A percentile compares a stretch with the other conserved stretches of the same genome.
These are phyloP conservation scores for Phytophthora sansomeana DNA, from an alignment of 352 stramenopile species.

Conservation along the genomic window DNA sequence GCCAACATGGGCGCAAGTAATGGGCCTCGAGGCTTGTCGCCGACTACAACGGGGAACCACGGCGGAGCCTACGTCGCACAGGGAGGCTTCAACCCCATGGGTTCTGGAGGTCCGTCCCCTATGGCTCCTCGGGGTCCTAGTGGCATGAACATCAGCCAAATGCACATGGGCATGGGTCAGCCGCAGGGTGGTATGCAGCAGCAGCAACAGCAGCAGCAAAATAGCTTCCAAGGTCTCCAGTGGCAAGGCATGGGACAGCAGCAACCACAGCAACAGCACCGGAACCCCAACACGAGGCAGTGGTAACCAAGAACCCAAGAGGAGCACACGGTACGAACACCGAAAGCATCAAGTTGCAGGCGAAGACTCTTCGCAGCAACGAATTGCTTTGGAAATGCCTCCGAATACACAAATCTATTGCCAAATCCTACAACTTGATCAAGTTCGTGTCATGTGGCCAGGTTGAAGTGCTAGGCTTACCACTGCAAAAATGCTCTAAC, in stretches of 20 bases:
- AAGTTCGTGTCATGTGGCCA: constrained; percentile 4
- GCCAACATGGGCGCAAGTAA: constrained; percentile 37
- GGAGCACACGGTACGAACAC: constrained; percentile 7
- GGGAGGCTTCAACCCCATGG: constrained; percentile 55
- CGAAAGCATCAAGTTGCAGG: constrained; percentile 10
- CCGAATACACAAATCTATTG: constrained; percentile 30
- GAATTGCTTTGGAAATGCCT: neutral
- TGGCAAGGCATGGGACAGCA: constrained; percentile 85
- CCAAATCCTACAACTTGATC: constrained; percentile 1
- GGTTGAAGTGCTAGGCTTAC: too few relatives aligned
- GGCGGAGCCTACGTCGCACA: constrained; percentile 32
- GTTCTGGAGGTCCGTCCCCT: constrained; percentile 41
- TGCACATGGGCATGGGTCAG: constrained; percentile 79
- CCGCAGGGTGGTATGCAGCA: constrained; percentile 53
- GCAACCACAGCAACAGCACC: constrained; percentile 53
- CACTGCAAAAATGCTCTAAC: constrained; percentile 4
- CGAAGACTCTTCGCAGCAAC: neutral
- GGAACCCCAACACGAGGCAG: constrained; percentile 67
- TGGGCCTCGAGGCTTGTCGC: constrained; percentile 39
- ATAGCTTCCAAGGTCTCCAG: constrained; percentile 87
- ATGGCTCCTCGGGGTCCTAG: constrained; percentile 60
- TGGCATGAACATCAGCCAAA: constrained; percentile 86
- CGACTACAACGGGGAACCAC: constrained; percentile 36
- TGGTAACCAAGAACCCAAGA: constrained; percentile 33
- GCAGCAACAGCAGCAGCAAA: constrained; percentile 52